phyloP scores from a whole-genome alignment of 2,329 filamentous ascomycete genomes.

The Aureobasidium sp. region DNA sequence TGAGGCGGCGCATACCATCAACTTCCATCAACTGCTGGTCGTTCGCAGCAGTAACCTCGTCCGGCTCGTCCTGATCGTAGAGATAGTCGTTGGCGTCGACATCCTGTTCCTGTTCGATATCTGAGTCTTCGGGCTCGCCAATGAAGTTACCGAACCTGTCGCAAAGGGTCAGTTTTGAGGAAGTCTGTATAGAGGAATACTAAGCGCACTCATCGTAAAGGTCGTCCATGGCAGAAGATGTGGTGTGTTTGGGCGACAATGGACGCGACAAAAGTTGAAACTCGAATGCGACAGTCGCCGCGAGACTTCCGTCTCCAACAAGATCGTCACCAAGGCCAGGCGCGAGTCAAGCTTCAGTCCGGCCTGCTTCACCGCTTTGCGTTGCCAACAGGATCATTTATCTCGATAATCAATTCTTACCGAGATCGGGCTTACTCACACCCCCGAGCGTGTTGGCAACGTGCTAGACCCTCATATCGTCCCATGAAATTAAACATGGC shows the following conservation, averaged over 20 bases:
- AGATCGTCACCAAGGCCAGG: not conserved
- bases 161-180: slow-evolving; percentile 11
- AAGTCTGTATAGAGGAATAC: not conserved
- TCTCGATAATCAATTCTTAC: not conserved
- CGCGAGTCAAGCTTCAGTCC: not conserved
- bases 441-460: not conserved
- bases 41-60: slow-evolving; percentile 41
- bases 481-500: slow-evolving; percentile 10
- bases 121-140: slow-evolving; percentile 81
- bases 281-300: slow-evolving; percentile 6
- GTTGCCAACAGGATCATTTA: not conserved
- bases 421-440: not conserved
- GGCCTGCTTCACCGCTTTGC: not conserved
- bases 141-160: slow-evolving; percentile 94
- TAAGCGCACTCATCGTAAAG: slow-evolving; percentile 78
- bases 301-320: not conserved
- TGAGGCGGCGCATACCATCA: slow-evolving; percentile 50
- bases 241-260: slow-evolving; percentile 4
- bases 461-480: not conserved
- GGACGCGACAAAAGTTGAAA: slow-evolving; percentile 11
- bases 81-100: slow-evolving; percentile 73
- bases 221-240: slow-evolving; percentile 64
- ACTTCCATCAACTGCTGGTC: slow-evolving; percentile 90
- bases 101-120: slow-evolving; percentile 70
- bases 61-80: slow-evolving; percentile 60